Percentiles rank a stretch among this genome's conserved stretches.
Conservation (phyloP, 306 rosid species). For the Quercus aquifolioides region DNA sequence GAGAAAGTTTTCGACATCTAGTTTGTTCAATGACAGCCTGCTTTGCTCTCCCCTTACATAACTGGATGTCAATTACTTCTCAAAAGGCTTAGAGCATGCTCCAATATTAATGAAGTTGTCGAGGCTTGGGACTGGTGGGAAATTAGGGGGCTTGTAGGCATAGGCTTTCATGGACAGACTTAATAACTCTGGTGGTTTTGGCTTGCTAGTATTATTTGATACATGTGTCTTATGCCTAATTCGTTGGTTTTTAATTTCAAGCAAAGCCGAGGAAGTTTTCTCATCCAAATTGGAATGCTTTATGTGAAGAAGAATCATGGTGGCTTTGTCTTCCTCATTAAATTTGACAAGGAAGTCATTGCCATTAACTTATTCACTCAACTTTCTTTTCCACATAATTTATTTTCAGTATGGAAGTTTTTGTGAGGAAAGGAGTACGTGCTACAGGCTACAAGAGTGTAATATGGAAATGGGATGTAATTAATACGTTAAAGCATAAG, state of each 20-base stretch:
- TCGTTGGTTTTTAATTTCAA: no score
- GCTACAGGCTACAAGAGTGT: no score
- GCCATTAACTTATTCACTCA: not conserved
- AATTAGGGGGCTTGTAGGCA: not conserved
- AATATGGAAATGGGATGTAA: no score
- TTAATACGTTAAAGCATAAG: no score
- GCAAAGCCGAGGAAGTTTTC: not conserved
- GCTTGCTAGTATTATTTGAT: not conserved
- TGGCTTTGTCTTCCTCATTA: not conserved
- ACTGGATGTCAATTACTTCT: not conserved
- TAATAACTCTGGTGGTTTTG: not conserved
- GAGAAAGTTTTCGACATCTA: not conserved
- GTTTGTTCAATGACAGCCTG: not conserved
- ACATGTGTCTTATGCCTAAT: no score
- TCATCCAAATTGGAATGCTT: not conserved
- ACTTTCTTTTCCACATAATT: not conserved
- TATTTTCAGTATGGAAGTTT: no score
- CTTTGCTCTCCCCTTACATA: not conserved
- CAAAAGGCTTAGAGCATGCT: not conserved
- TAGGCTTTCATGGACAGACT: no score
- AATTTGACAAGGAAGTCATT: not conserved
- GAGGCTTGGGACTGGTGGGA: not conserved
- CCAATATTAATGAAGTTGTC: not conserved
- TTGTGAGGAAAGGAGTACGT: no score
- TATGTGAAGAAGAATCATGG: not conserved